Evolutionary conservation across 2,329 filamentous ascomycete genomes (phyloP), one percentile per base, ranked within the genome.

Genomic region (Lasiodiplodia sp.): DNA sequence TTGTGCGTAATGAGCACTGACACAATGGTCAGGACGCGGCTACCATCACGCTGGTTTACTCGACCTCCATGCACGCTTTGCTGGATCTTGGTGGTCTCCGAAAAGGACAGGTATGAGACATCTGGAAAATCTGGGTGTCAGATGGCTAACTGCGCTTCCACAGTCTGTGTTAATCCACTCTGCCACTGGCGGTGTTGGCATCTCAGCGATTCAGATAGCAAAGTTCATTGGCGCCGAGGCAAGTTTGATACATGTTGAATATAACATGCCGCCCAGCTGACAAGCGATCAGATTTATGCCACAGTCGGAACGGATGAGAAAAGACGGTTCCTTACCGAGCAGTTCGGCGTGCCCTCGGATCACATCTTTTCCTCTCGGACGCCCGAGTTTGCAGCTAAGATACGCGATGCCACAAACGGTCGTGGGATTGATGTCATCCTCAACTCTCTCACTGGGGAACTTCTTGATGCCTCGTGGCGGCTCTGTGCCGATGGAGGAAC

Each of bases 281-380:
- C 21, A 2, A 8, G 3, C 6, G 11, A 10, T 16, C 40, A 79
- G 34, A 72, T 81, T 8, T 78, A 69, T 55, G 71, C 69, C 2
- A 77, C 73, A 0, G 75, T 75, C 1, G 69, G 71, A 21, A 71
- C 23, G 10, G 68, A 71, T 3, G 69, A 67, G 4, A 77, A 79
- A 67, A 44, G 23, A 0, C 2, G 68, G 3, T 73, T 70, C 56
- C 63, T 79, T 6, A 31, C 67, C 1, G 66, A 70, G 3, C 57
- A 66, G 14, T 75, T 68, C 23, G 72, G 67, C 8, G 71, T 80
- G n/a, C 72, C 71, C 2, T 37, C 16, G 2, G 66, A 74, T 1
- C 74, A 71, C 4, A 81, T 83, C 49, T 80, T 82, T 70, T 68
- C 68, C 14, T 77, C 73, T 1, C 71, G 74, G 67, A 72, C 58